Evolutionary conservation across 2,329 filamentous ascomycete genomes (phyloP).

Genomic region (Moelleriella libera): DNA sequence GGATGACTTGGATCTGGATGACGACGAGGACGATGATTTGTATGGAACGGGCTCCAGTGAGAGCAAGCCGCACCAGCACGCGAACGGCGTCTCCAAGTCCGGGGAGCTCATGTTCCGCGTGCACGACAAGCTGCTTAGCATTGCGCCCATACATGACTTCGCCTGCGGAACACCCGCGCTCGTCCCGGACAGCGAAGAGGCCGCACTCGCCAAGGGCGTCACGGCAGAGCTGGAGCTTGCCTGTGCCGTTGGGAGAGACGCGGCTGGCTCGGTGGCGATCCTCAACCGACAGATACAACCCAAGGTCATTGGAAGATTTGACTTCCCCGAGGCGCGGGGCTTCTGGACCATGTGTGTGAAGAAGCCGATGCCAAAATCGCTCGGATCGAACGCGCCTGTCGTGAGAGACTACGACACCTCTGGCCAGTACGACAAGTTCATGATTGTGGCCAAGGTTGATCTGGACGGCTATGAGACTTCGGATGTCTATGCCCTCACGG

Average conservation of each 20-base stretch:
- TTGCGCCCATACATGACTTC: conserved; percentile 67
- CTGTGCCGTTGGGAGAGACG: conserved; percentile 48
- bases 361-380: conserved; percentile 48
- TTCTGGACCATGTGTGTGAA: conserved; percentile 71
- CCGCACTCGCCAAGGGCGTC: conserved; percentile 26
- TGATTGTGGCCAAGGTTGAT: conserved; percentile 67
- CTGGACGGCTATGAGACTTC: conserved; percentile 61
- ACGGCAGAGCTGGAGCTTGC: conserved; percentile 45
- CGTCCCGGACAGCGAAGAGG: conserved; percentile 28
- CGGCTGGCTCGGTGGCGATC: conserved; percentile 56
- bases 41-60: conserved; percentile 50
- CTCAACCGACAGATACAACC: conserved; percentile 69
- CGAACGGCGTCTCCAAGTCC: conserved; percentile 29
- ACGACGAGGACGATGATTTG: conserved; percentile 50
- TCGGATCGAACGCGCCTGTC: conserved; percentile 34
- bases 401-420: conserved; percentile 42
- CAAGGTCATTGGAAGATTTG: conserved; percentile 52
- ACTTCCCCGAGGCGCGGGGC: conserved; percentile 58
- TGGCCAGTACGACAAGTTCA: conserved; percentile 59
- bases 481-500: conserved; percentile 63
- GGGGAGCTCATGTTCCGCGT: conserved; percentile 60
- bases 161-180: conserved; percentile 47
- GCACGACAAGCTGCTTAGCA: conserved; percentile 62
- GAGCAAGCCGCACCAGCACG: conserved; percentile 33
- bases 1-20: conserved; percentile 37